Conservation (phyloP, 768 basidiomycete species). For the Dacryopinax spathularia region DNA sequence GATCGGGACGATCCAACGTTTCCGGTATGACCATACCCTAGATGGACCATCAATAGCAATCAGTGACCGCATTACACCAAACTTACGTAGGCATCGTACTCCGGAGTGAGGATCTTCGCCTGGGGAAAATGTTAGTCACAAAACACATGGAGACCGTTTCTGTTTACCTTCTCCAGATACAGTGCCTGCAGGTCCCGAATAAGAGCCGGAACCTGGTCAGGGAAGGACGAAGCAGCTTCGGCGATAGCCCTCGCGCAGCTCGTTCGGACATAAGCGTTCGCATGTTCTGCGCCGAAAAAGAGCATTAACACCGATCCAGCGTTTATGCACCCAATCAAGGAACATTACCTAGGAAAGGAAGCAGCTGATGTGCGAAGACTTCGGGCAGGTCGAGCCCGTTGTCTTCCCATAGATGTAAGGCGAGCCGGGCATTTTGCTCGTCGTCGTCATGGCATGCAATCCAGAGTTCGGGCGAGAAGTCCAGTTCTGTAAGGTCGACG, state of each 20-base stretch:
- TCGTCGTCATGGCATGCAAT: conserved; percentile 78
- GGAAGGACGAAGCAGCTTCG: conserved; percentile 48
- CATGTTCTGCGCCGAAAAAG: conserved; percentile 41
- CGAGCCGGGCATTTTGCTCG: conserved; percentile 75
- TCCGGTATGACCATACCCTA: conserved; percentile 88
- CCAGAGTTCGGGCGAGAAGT: conserved; percentile 84
- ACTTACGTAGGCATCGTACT: conserved; percentile 83
- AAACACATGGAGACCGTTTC: conserved; percentile 5
- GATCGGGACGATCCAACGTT: conserved; percentile 75
- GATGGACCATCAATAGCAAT: too few species aligned
- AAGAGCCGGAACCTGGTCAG: conserved; percentile 30
- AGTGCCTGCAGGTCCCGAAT: conserved; percentile 42
- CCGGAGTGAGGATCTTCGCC: conserved; percentile 77
- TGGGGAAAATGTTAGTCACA: conserved; percentile 17
- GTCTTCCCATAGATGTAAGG: conserved; percentile 80
- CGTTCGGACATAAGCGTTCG: conserved; percentile 63
- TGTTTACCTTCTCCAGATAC: conserved; percentile 66
- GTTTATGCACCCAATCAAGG: background rate
- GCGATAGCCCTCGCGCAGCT: conserved; percentile 60
- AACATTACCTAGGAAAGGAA: conserved; percentile 54
- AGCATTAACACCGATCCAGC: too few species aligned
- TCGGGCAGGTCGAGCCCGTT: conserved; percentile 84
- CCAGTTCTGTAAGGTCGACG: conserved; percentile 84
- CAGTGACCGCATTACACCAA: background rate
- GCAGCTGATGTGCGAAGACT: conserved; percentile 40